Base-by-base conservation (phyloP, 2,329 filamentous ascomycete species). In the Pyrenophora graminea region DNA sequence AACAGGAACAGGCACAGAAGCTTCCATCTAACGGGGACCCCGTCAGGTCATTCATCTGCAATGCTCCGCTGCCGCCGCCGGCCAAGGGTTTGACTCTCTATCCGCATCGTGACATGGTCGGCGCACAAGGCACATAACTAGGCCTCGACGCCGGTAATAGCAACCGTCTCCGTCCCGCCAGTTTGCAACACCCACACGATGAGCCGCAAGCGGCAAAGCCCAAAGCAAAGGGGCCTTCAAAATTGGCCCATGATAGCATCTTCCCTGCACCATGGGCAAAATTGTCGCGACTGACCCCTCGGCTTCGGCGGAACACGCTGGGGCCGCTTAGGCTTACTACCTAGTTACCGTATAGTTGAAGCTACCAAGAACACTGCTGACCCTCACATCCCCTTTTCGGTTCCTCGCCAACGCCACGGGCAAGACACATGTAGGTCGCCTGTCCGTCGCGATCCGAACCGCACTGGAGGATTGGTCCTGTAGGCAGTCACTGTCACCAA, bases 121-220 rank as follows among this genome's bases (percentile, higher is more conserved):
- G 53, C 49, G 59, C 59, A 62, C 57, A 56, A 61, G 55, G 39
- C 60, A 47, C 47, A 33, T 47, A 15, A 5, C 19, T 21, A 50
- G 46, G 44, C 51, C 17, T 36, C 27, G 42, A 53, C 43, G 48
- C 49, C 53, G 54, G 59, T 51, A 53, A 47, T 19, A 48, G 48
- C 50, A 45, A 53, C 49, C 39, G 52, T 56, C 54, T 50, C 55
- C 55, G 44, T 54, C 46, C 53, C 57, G 57, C 40, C 45, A 56
- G 56, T 41, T 32, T 33, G 33, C 51, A 60, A 60, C 51, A 56
- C 15, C 15, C 36, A 57, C 39, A 18, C 19, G 27, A 42, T 23
- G 39, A 40, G 34, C 55, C 52, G 52, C 48, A 56, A 51, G 45
- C 21, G 61, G 51, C 42, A 37, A 50, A 44, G 45, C 39, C 39